Evolutionary conservation across 2,329 filamentous ascomycete genomes (phyloP), one percentile per base, ranked within the genome.

Genomic region (Phialophora tarda): DNA sequence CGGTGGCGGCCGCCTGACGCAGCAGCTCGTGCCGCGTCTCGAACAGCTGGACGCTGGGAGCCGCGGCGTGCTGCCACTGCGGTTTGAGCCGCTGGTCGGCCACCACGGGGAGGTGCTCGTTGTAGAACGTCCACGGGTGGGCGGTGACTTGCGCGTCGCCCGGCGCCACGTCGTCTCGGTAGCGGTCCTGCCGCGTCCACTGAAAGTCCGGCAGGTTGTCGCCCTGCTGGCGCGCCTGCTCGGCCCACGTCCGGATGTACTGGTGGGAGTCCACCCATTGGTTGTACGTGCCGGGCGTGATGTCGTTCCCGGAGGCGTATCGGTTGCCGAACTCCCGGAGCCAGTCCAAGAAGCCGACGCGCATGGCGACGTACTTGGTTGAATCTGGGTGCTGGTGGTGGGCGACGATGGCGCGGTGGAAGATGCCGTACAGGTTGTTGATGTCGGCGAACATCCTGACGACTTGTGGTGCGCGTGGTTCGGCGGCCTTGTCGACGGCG

Each of bases 161-260:
- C 7, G 55, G 55, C 4, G 55, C 17, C 21, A 58, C 17, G 32
- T 58, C 34, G 34, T 58, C 55, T 58, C 55, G 32, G 34, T 58
- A 58, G 11, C 55, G 55, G 55, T 58, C 32, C 30, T 44, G 55
- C 14, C 55, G 55, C 11, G 55, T 58, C 55, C 55, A 58, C 23
- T 58, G 55, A 11, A 58, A 58, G 12, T 58, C 34, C 11, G 32
- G 55, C 34, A 58, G 23, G n/a, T 21, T 14, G 53, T 24, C 32
- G 12, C 30, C 14, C 7, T 23, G 21, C 10, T 38, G 23, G 24
- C 55, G 55, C 4, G 34, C n/a, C 12, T 24, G 21, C 23, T 44
- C 32, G 4, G 55, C 55, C 32, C 32, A 21, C 1, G 4, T 24
- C 3, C 23, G 32, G 55, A 58, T 26, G 23, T n/a, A 30, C 24